Evolutionary conservation across 148 eudicot genomes (phyloP).

Genomic region (Polygonum maritimum): DNA sequence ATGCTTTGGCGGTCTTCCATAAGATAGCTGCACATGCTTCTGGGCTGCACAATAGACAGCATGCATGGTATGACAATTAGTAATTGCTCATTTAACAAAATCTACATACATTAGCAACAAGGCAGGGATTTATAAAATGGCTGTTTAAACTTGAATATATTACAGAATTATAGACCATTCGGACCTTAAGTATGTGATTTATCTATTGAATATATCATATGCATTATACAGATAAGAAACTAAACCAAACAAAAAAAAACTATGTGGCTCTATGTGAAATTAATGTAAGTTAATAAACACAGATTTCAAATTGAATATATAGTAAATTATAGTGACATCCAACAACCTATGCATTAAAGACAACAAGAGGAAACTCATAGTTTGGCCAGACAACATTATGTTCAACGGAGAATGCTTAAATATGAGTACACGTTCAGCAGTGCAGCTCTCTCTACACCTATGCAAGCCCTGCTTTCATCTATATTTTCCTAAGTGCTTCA

Average conservation of each 20-base stretch:
- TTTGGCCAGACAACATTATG: background rate
- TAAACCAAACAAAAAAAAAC: background rate
- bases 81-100: background rate
- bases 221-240: background rate
- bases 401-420: background rate
- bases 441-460: background rate
- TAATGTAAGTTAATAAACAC: background rate
- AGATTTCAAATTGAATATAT: background rate
- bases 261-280: background rate
- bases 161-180: background rate
- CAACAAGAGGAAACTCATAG: background rate
- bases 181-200: background rate
- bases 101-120: background rate
- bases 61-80: background rate
- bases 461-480: background rate
- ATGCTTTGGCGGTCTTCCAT: constrained; percentile 71
- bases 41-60: constrained; percentile 39
- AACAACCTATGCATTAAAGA: background rate
- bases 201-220: background rate
- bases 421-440: background rate
- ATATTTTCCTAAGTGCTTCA: background rate
- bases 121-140: background rate
- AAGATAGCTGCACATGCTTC: constrained; percentile 90
- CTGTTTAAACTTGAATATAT: background rate
- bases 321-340: background rate